A percentile compares a stretch with the other conserved stretches of the same genome.
These are phyloP conservation scores for Chaetomium olivaceum DNA, from an alignment of 2,329 filamentous ascomycete genomes.

Conservation along the genomic window DNA sequence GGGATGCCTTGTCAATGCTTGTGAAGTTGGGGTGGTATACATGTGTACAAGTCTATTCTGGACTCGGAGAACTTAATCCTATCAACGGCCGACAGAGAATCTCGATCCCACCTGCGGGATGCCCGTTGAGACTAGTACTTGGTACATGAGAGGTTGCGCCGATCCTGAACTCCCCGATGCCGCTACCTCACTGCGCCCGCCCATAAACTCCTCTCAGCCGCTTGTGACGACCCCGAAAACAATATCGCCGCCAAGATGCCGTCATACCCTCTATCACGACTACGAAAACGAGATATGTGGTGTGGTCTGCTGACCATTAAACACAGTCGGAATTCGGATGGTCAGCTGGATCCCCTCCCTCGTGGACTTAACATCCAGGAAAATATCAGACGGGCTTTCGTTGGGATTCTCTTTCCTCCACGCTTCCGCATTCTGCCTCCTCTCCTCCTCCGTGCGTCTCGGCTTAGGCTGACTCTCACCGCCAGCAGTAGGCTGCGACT, in stretches of 20 bases:
- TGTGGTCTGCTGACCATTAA: conserved; percentile 42
- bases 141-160: not conserved
- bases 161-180: not conserved
- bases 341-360: conserved; percentile 59
- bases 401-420: conserved; percentile 43
- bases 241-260: not conserved
- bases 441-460: conserved; percentile 38
- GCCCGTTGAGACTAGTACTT: not conserved
- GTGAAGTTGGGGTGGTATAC: not conserved
- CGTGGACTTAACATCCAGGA: conserved; percentile 58
- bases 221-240: not conserved
- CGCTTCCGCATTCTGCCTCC: conserved; percentile 35
- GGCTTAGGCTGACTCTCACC: conserved; percentile 21
- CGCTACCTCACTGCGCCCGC: not conserved
- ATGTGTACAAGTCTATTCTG: not conserved
- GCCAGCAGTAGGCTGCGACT: conserved; percentile 1
- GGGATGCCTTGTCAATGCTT: not conserved
- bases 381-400: conserved; percentile 55
- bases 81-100: not conserved
- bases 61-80: not conserved
- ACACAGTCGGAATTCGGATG: conserved; percentile 59
- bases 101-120: not conserved
- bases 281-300: conserved; percentile 40
- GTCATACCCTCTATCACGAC: not conserved
- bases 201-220: not conserved